Conservation (phyloP, 2,329 filamentous ascomycete genomes). For the Pyrenophora tritici-repentis region DNA sequence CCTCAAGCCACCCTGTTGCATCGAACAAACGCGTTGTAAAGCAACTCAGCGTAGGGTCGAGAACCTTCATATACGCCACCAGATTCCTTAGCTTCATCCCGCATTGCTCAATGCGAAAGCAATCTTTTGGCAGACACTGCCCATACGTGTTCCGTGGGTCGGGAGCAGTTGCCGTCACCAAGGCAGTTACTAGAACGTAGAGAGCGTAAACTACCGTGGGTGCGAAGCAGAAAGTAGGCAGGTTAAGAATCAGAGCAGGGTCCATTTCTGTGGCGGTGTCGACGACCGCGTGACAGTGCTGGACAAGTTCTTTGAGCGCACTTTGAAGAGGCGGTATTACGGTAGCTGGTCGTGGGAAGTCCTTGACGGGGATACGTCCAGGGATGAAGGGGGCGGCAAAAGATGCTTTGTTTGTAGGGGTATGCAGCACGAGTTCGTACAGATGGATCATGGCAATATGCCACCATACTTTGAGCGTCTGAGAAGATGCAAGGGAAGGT, state of each 20-base stretch:
- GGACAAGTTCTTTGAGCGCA: constrained; percentile 21
- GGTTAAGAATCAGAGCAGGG: constrained; percentile 25
- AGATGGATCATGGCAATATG: constrained; percentile 33
- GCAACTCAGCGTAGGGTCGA: constrained; percentile 34
- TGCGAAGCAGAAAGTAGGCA: constrained; percentile 33
- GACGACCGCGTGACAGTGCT: constrained; percentile 33
- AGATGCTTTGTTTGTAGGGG: constrained; percentile 32
- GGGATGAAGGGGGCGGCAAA: constrained; percentile 36
- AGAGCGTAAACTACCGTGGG: constrained; percentile 31
- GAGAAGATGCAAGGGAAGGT: constrained; percentile 20
- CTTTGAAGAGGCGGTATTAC: constrained; percentile 23
- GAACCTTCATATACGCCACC: constrained; percentile 15
- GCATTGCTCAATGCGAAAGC: constrained; percentile 29
- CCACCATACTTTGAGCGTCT: constrained; percentile 31
- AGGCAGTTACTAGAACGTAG: constrained; percentile 30
- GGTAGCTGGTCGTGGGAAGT: constrained; percentile 29
- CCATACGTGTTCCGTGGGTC: constrained; percentile 34
- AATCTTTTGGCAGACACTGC: constrained; percentile 20
- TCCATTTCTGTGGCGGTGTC: constrained; percentile 29
- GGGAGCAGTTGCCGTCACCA: constrained; percentile 29
- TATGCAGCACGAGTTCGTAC: constrained; percentile 31
- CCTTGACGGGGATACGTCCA: constrained; percentile 30
- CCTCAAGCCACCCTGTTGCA: constrained; percentile 33
- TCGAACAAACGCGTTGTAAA: constrained; percentile 35
- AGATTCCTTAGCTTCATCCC: constrained; percentile 24